phyloP scores from a whole-genome alignment of 768 basidiomycete genomes.

The Tubosaeta brunneosetosa region DNA sequence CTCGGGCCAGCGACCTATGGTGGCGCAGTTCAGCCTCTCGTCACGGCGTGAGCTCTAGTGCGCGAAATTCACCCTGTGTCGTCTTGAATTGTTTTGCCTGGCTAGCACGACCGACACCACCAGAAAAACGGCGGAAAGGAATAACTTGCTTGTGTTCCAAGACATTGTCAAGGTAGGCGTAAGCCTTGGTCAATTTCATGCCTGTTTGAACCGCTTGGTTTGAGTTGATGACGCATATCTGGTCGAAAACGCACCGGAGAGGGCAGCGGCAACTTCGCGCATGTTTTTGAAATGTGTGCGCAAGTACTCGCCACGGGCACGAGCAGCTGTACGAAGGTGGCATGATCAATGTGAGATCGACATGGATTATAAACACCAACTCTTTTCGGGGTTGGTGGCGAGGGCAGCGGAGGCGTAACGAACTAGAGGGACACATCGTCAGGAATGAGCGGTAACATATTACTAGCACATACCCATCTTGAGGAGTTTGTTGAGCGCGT shows the following conservation, averaged over 20 bases:
- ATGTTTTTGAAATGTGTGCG: slow-evolving; percentile 99
- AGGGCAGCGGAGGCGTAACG: slow-evolving; percentile 89
- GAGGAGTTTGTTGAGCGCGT: slow-evolving; percentile 39
- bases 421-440: slow-evolving; percentile 44
- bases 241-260: slow-evolving; percentile 61
- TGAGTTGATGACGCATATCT: background rate
- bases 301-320: slow-evolving; percentile 93
- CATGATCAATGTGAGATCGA: slow-evolving; percentile 9
- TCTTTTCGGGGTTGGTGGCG: slow-evolving; percentile 93
- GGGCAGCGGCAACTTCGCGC: slow-evolving; percentile 95
- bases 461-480: slow-evolving; percentile 57
- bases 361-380: slow-evolving; percentile 41
- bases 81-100: slow-evolving; percentile 97
- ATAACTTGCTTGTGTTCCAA: slow-evolving; percentile 95
- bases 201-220: slow-evolving; percentile 43
- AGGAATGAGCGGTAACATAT: slow-evolving; percentile 11
- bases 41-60: background rate
- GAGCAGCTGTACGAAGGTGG: slow-evolving; percentile 58
- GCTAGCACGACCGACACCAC: slow-evolving; percentile 90
- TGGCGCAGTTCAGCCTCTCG: background rate
- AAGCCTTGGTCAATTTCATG: slow-evolving; percentile 90
- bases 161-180: slow-evolving; percentile 89
- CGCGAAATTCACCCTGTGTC: slow-evolving; percentile 73
- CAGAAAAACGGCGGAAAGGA: slow-evolving; percentile 93
- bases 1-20: slow-evolving; percentile 97